Base-by-base conservation (phyloP, 495 filamentous ascomycete species). In the Neohortaea acidophila region DNA sequence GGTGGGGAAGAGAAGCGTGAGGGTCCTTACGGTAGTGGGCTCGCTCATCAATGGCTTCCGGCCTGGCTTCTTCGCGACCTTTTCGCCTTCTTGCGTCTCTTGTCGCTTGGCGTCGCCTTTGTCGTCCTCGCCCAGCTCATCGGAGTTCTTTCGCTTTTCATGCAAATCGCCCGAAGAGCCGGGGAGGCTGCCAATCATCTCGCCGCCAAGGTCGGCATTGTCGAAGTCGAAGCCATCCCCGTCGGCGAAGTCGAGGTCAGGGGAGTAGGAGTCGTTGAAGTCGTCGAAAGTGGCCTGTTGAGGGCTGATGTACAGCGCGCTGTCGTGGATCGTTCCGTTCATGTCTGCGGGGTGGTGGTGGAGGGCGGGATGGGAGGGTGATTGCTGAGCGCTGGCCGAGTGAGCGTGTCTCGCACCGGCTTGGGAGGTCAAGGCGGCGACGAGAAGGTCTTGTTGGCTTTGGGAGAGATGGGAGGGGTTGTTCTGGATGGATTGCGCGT, bases 31-130 rank as follows among this genome's bases (percentile, higher is more conserved):
- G 45, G 89, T 89, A 41, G 84, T 96, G 9, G 89, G 89, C 47
- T 99, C 89, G 25, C 81, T 84, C 33, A 81, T 96, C 51, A 99
- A 64, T 14, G 86, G 89, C 68, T 99, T 99, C 41, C 89, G 72
- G 28, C 89, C 89, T 2, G 91, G 91, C 58, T 94, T 97, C 71
- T 94, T 96, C 7, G 81, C 73, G 39, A 79, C 81, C 37, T 79
- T 75, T 44, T 80, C 76, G 38, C 76, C 70, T 12, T 40, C 43
- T 13, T 33, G 36, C 2, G 36, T 45, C 56, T 93, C 84, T 46
- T 82, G 65, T 32, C 84, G 66, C 64, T 94, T 93, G 43, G 76
- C 77, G 6, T 59, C 54, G 4, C 79, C 77, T 33, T 60, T 53
- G 13, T 56, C 59, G 8, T 71, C 79, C 15, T 80, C 79, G 23